phyloP scores from a whole-genome alignment of 345 rosid genomes.

The Sonneratia alba region DNA sequence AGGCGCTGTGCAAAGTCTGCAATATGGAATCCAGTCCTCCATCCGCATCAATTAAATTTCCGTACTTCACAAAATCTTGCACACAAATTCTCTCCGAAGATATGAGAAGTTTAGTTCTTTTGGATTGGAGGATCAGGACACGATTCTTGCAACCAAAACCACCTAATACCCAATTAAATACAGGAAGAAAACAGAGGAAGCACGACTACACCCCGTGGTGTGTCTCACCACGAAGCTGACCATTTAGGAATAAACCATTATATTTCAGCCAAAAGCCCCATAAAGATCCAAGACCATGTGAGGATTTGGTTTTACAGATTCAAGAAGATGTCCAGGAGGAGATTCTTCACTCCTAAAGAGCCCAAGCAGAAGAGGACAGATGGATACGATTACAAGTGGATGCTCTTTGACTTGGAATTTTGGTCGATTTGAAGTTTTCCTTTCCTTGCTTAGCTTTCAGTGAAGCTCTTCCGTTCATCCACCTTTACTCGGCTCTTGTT shows the following conservation, averaged over 20 bases:
- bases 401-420: constrained; percentile 11
- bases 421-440: background rate
- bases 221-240: constrained; percentile 2
- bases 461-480: constrained; percentile 9
- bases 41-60: no score
- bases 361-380: constrained; percentile 23
- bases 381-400: constrained; percentile 14
- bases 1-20: no score
- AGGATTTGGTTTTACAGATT: constrained; percentile 12
- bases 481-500: background rate
- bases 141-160: constrained; percentile 20
- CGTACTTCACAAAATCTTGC: background rate
- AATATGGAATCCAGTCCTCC: no score
- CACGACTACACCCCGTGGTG: constrained; percentile 18
- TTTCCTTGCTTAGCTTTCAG: constrained; percentile 15
- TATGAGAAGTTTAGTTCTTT: background rate
- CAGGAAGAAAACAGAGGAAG: constrained; percentile 31
- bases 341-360: constrained; percentile 10
- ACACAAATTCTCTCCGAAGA: background rate
- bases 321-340: constrained; percentile 8
- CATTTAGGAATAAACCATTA: background rate
- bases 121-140: background rate
- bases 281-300: constrained; percentile 20
- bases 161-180: constrained; percentile 45
- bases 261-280: background rate